Evolutionary conservation across 495 filamentous ascomycete species (phyloP).

Genomic region (Mytilinidion resinicola): DNA sequence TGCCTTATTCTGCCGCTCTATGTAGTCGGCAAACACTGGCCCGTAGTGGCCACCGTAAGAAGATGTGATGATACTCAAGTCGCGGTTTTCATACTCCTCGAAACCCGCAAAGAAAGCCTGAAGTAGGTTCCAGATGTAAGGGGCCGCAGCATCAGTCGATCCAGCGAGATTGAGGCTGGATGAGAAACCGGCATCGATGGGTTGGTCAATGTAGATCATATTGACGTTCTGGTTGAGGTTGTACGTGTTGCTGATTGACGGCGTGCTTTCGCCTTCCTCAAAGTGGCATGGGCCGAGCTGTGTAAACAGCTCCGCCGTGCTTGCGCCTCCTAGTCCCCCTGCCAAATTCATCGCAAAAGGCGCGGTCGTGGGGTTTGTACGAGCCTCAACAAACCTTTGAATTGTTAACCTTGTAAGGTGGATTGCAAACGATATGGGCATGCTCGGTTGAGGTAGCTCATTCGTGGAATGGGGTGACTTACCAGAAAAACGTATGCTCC

Average conservation of each 20-base stretch:
- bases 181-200: constrained; percentile 56
- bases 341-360: constrained; percentile 52
- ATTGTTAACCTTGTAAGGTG: too few relatives aligned
- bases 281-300: constrained; percentile 60
- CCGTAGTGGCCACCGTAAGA: constrained; percentile 54
- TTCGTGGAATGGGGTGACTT: background rate
- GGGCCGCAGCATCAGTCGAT: constrained; percentile 48
- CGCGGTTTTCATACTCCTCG: constrained; percentile 47
- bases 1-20: constrained; percentile 47
- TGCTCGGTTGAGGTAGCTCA: constrained; percentile 6
- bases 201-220: constrained; percentile 61
- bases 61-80: constrained; percentile 51
- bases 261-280: constrained; percentile 45
- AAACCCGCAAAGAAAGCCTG: constrained; percentile 52
- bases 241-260: constrained; percentile 47
- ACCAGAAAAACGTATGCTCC: constrained; percentile 54
- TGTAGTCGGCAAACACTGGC: constrained; percentile 48
- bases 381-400: constrained; percentile 43
- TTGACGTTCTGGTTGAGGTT: constrained; percentile 59
- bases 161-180: constrained; percentile 48
- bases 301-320: constrained; percentile 56
- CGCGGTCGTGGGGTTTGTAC: constrained; percentile 43
- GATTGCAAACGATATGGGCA: too few relatives aligned
- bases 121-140: constrained; percentile 49
- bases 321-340: constrained; percentile 51